A percentile compares a stretch with the other conserved stretches of the same genome.
These are phyloP conservation scores for Monilinia vaccinii-corymbosi DNA, from an alignment of 2,329 filamentous ascomycete genomes.

Conservation along the genomic window DNA sequence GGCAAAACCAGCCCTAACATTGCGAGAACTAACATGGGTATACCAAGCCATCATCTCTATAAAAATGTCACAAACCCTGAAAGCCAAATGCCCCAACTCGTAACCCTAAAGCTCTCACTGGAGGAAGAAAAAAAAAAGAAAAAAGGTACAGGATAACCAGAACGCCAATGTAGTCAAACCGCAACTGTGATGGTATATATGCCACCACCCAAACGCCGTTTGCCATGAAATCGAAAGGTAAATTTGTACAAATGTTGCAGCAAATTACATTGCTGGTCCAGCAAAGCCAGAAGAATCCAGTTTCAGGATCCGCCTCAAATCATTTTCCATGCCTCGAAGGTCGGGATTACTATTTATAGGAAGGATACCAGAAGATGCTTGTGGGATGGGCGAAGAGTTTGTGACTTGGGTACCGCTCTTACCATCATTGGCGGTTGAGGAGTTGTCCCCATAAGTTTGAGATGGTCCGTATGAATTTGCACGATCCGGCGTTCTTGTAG, in stretches of 20 bases:
- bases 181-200: not conserved
- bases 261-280: slow-evolving; percentile 6
- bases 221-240: not conserved
- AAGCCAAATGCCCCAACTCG: slow-evolving; percentile 2
- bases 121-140: not conserved
- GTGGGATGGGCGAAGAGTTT: slow-evolving; percentile 14
- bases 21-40: slow-evolving; percentile 7
- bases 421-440: slow-evolving; percentile 14
- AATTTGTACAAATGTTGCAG: not conserved
- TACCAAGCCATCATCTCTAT: slow-evolving; percentile 8
- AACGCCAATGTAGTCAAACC: slow-evolving; percentile 1
- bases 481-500: slow-evolving; percentile 21
- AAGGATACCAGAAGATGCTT: slow-evolving; percentile 15
- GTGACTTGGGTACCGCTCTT: slow-evolving; percentile 13
- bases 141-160: not conserved
- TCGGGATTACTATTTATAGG: slow-evolving; percentile 20
- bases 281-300: slow-evolving; percentile 19
- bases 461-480: slow-evolving; percentile 16
- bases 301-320: slow-evolving; percentile 29
- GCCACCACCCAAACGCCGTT: slow-evolving; percentile 7
- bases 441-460: slow-evolving; percentile 16
- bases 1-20: slow-evolving; percentile 8
- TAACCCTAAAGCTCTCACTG: slow-evolving; percentile 7
- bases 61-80: slow-evolving; percentile 8
- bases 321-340: slow-evolving; percentile 29